Conservation (phyloP, 1,139 yeast genomes). For the Geotrichum bryndzae region DNA sequence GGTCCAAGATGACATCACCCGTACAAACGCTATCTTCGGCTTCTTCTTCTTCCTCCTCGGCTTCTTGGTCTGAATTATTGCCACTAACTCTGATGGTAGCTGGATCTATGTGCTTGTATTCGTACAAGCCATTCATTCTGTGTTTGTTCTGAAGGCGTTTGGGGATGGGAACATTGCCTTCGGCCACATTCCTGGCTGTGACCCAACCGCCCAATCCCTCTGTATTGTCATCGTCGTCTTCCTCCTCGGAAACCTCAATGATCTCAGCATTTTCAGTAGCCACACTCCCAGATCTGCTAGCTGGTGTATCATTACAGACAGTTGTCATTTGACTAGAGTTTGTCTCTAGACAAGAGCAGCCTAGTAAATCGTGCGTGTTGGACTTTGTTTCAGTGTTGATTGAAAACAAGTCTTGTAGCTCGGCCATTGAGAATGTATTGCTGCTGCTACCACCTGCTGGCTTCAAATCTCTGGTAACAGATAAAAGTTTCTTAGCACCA, state of each 20-base stretch:
- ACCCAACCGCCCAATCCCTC: constrained; percentile 39
- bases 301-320: constrained; percentile 1
- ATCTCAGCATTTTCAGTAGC: not conserved
- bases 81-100: not conserved
- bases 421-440: constrained; percentile 43
- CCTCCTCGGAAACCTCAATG: not conserved
- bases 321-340: not conserved
- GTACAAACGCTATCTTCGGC: constrained; percentile 4
- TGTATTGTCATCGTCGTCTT: constrained; percentile 20
- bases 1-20: constrained; percentile 10
- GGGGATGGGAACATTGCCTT: constrained; percentile 26
- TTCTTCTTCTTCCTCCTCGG: not conserved
- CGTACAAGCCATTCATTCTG: constrained; percentile 48
- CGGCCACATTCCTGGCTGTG: constrained; percentile 41
- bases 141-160: constrained; percentile 26
- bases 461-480: constrained; percentile 11
- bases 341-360: constrained; percentile 51
- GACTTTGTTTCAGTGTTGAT: constrained; percentile 48
- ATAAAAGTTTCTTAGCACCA: constrained; percentile 4
- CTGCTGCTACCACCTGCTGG: constrained; percentile 19
- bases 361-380: constrained; percentile 79
- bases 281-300: constrained; percentile 5
- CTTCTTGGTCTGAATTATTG: not conserved
- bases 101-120: constrained; percentile 53
- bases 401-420: constrained; percentile 69